Base-by-base conservation (phyloP, 176 grass and related monocot species). In the Eragrostis nindensis region DNA sequence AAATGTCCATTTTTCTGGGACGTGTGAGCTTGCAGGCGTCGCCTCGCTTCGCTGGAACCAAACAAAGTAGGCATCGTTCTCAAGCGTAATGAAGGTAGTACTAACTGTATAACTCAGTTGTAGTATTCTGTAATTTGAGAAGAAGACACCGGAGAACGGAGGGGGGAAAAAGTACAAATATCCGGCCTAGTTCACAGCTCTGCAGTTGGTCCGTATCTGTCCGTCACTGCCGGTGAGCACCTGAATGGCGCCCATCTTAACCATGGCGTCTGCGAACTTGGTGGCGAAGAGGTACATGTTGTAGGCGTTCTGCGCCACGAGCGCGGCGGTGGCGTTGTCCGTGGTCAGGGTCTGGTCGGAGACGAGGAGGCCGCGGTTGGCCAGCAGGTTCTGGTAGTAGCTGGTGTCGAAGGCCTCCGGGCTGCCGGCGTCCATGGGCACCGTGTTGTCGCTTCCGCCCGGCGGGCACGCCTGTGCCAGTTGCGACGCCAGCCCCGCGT, bases 331-430 rank as follows among this genome's bases (percentile, higher is more conserved):
- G 42, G 85, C 60, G 57, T 53, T 66, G 67, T 57, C 56, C 6
- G 88, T 82, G 44, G 70, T 69, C 25, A 93, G 85, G 13, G 75
- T 75, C 71, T 90, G 90, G 62, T 96, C 90, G 19, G 93, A 96
- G 52, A 79, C 45, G 85, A 96, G 87, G 14, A 92, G 40, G 27
- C 90, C 90, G 2, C 66, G 88, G 66, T 79, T 75, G 4, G 13
- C 66, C 26, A 90, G 76, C 16, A 95, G 25, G 52, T 80, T 73
- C 0, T 19, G 25, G 62, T 86, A 95, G 71, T 92, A 92, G 24
- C 61, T 42, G 6, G 76, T 62, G 64, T 92, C 85, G 42, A 95
- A 73, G 2, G 62, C 24, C 70, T 70, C 66, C 1, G 77, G 80
- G 78, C 85, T 95, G 17, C 66, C 32, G 16, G 70, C 84, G 45